Percentiles rank a stretch among this genome's conserved stretches.
Evolutionary conservation across 768 basidiomycete species (phyloP).

Genomic region (Tephrocybe sp.): DNA sequence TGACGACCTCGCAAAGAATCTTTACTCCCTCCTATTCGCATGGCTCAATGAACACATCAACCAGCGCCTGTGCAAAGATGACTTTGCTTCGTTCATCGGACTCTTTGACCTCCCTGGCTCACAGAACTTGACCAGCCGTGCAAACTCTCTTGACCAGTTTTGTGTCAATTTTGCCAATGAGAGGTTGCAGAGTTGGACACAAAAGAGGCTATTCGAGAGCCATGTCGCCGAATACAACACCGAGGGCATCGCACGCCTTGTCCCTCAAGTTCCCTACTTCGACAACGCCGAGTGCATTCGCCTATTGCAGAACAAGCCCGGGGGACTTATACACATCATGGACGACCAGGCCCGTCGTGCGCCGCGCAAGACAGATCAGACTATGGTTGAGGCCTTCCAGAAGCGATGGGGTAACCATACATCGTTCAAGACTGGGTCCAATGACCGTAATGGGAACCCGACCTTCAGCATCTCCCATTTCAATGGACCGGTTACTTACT

Average conservation of each 20-base stretch:
- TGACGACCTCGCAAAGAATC: constrained; percentile 90
- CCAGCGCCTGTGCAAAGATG: constrained; percentile 90
- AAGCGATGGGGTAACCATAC: constrained; percentile 96
- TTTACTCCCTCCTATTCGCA: constrained; percentile 92
- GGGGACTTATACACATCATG: constrained; percentile 95
- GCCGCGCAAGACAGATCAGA: constrained; percentile 89
- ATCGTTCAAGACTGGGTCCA: constrained; percentile 80
- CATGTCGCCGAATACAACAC: constrained; percentile 81
- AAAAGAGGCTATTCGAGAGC: constrained; percentile 77
- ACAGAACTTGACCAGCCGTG: constrained; percentile 83
- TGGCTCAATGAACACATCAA: constrained; percentile 98
- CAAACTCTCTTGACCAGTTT: constrained; percentile 95
- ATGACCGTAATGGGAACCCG: constrained; percentile 76
- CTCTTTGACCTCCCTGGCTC: constrained; percentile 93
- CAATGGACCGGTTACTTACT: constrained; percentile 90
- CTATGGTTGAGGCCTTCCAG: constrained; percentile 91
- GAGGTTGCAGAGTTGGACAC: constrained; percentile 80
- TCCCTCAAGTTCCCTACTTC: constrained; percentile 77
- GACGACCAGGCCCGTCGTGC: constrained; percentile 89
- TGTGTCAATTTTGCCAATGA: constrained; percentile 97
- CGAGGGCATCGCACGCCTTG: constrained; percentile 73
- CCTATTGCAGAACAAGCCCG: constrained; percentile 81
- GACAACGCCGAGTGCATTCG: constrained; percentile 91
- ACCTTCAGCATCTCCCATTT: constrained; percentile 93
- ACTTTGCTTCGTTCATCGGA: constrained; percentile 90